Evolutionary conservation across 306 rosid genomes (phyloP), one percentile per base, ranked within the genome.

Genomic region (Ochetophila trinervis): DNA sequence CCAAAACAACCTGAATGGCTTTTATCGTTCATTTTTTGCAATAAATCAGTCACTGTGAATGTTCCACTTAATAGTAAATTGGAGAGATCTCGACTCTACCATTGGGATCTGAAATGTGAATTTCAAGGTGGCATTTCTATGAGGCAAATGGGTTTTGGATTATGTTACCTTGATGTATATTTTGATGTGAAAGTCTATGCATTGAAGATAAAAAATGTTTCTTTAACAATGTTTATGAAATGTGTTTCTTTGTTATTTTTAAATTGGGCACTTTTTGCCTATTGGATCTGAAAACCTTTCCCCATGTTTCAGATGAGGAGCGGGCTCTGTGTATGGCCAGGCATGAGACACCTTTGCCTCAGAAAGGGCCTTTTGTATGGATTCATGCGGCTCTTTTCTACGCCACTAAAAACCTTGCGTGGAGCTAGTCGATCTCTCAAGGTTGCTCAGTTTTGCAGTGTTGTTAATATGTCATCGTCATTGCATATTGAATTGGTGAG

Each of bases 401-500:
- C 83, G 3, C 98, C 98, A 7, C 73, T 89, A 58, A 89, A 93
- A 78, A 87, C 99, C 16, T 27, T 90, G 69, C 94, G 96, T 14
- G 94, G 88, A 63, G 98, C 98, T 52, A 87, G 91, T 76, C 88
- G 99, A 27, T 86, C 99, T 0, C 78, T 93, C 63, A 81, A 82
- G 59, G 96, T 90, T 27, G 84, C 77, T 74, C 95, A 88, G 42
- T 93, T 93, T 56, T 93, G 99, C 87, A 93, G 99, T 61, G 96
- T 93, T 53, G 93, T 88, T 68, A 90, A 78, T 59, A 78, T 86
- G 60, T 84, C 96, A 8, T 85, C 97, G 67, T 67, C 99, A 0
- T 72, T 93, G 82, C 95, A 84, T 72, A 88, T 93, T 77, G 97
- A 93, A 80, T 79, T 93, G 97, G 97, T 93, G 74, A 81, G 91